Conservation (phyloP, 163 green algal genomes). For the Volvox carteri region DNA sequence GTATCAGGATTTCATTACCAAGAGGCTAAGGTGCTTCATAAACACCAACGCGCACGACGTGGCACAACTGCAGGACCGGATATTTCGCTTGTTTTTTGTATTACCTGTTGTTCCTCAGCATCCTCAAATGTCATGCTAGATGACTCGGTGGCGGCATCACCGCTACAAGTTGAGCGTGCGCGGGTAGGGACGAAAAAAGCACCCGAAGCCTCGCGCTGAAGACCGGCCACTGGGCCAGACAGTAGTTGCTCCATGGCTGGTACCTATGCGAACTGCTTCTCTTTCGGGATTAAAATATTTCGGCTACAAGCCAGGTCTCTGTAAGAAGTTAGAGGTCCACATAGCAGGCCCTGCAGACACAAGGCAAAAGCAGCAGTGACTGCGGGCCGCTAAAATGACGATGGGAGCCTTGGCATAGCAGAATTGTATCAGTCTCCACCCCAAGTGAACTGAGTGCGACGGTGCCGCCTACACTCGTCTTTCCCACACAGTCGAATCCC, state of each 20-base stretch:
- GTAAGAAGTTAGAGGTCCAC: slow-evolving; percentile 14
- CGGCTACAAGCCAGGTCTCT: neutral
- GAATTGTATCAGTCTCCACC: too few species aligned
- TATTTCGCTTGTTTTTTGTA: too few species aligned
- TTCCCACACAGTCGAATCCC: neutral
- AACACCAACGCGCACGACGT: too few species aligned
- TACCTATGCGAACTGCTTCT: neutral
- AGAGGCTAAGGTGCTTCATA: too few species aligned
- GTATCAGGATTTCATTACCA: too few species aligned
- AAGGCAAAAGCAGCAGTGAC: neutral
- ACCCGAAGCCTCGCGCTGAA: neutral
- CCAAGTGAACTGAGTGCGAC: too few species aligned
- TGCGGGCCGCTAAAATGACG: too few species aligned
- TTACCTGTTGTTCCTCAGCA: slow-evolving; percentile 23
- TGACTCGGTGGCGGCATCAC: neutral
- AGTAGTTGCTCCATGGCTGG: neutral
- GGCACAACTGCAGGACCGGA: neutral
- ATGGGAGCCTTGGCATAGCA: too few species aligned
- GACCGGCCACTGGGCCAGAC: neutral
- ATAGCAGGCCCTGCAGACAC: neutral
- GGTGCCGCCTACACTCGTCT: neutral
- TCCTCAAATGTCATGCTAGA: slow-evolving; percentile 3
- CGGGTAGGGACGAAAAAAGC: slow-evolving; percentile 9
- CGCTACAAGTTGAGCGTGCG: slow-evolving; percentile 4
- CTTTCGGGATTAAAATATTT: neutral